Conservation (phyloP, 2,329 filamentous ascomycete species). For the Cladophialophora yegresii region DNA sequence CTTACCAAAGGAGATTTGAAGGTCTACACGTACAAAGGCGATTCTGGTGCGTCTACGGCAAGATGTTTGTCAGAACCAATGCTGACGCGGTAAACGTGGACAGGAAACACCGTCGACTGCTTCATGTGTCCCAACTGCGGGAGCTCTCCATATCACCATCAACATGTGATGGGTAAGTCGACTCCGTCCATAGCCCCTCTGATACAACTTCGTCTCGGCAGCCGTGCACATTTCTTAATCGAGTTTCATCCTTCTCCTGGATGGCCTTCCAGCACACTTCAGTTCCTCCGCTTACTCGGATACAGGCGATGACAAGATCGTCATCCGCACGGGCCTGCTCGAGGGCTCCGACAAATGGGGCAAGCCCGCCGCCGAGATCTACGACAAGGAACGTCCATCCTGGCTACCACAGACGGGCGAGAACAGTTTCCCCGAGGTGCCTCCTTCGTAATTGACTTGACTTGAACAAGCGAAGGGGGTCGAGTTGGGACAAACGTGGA, state of each 20-base stretch:
- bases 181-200: no score
- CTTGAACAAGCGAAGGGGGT: no score
- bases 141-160: conserved; percentile 58
- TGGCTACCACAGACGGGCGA: conserved; percentile 51
- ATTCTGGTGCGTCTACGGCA: conserved; percentile 48
- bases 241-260: not conserved
- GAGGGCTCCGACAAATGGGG: conserved; percentile 51
- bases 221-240: not conserved
- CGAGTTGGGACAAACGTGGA: no score
- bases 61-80: not conserved
- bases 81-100: not conserved
- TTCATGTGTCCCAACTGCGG: conserved; percentile 62
- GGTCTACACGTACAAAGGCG: conserved; percentile 59
- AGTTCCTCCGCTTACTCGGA: not conserved
- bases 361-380: conserved; percentile 56
- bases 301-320: conserved; percentile 49
- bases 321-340: conserved; percentile 56
- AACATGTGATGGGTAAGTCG: conserved; percentile 50
- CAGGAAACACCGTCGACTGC: conserved; percentile 58
- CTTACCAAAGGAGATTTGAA: conserved; percentile 56
- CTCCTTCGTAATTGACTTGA: conserved; percentile 27
- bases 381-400: conserved; percentile 53
- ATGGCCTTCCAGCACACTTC: not conserved
- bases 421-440: conserved; percentile 26
- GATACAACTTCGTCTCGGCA: not conserved